Conservation (phyloP, 2,329 filamentous ascomycete genomes). For the Chaetothyriales sp. region DNA sequence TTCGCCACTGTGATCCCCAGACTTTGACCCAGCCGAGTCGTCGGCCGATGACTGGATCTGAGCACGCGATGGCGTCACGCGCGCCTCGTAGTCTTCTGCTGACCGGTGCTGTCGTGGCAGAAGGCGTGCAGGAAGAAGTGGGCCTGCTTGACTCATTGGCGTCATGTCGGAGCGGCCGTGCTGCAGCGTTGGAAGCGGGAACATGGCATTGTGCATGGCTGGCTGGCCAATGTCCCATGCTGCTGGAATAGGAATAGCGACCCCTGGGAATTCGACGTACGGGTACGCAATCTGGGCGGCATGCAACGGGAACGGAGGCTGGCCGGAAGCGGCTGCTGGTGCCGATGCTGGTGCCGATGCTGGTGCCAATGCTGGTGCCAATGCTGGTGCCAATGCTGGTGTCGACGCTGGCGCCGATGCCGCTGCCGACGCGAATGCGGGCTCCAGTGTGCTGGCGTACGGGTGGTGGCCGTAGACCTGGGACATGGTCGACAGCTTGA, state of each 20-base stretch:
- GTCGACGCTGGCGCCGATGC: too few species aligned
- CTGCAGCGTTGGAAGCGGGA: not conserved
- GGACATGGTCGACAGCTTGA: slow-evolving; percentile 4
- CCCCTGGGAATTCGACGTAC: not conserved
- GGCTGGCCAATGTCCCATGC: not conserved
- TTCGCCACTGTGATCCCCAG: not conserved
- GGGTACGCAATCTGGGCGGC: not conserved
- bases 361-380: not conserved
- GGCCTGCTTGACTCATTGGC: not conserved
- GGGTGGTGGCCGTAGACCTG: not conserved
- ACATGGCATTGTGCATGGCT: not conserved
- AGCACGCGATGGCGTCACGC: not conserved
- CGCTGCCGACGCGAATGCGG: not conserved
- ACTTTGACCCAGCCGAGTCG: not conserved
- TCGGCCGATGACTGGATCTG: not conserved
- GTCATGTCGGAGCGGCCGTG: not conserved
- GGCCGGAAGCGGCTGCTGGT: not conserved
- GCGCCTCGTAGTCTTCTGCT: not conserved
- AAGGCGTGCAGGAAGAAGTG: not conserved
- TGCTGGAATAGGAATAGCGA: not conserved
- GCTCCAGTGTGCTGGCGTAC: not conserved
- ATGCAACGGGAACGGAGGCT: not conserved
- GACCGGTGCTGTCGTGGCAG: not conserved
- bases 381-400: not conserved
- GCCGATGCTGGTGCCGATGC: not conserved